Base-by-base conservation (phyloP, 1,139 yeast genomes). In the Yamadazyma dushanensis region DNA sequence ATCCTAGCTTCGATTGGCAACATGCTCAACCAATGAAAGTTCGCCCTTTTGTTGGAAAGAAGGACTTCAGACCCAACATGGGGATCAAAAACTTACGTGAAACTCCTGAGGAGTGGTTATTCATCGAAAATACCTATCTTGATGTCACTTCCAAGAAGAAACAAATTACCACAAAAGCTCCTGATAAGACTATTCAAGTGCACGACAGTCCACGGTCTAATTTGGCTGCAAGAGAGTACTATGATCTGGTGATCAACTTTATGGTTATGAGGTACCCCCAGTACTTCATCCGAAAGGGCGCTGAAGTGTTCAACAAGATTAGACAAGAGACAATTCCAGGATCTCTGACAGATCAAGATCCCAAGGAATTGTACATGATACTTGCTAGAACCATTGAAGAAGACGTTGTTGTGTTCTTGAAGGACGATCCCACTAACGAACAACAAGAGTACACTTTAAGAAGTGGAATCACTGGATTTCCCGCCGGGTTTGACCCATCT, bases 11-110 rank as follows among this genome's bases (percentile, higher is more conserved):
- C 47, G 49, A 62, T 3, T 83, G 86, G 83, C 47, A 61, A 14
- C 47, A 48, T 8, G 58, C 62, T 4, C 54, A 62, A 37, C 87
- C 81, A n/a, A 58, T 61, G 38, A 70, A 61, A 32, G 75, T 68
- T 55, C 72, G 87, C 36, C 87, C 88, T 4, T 59, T 59, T 23
- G 65, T 45, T 1, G 63, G 62, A 3, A 66, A 66, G 36, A 55
- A 50, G 26, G 61, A 61, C 47, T 64, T 64, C 45, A 62, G 61
- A 28, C 63, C 67, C 3, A 57, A 63, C n/a, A 61, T 69, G 69
- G 70, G 61, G 2, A 54, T 68, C 20, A 53, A 53, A 23, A 63
- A 63, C 36, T 40, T 69, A 19, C 44, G 58, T 5, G 40, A 53
- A 8, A 45, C 56, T 1, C 66, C 68, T 1, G 59, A 63, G 34